Conservation (phyloP, 1,284 basidiomycete genomes). For the Hemileia vastatrix region DNA sequence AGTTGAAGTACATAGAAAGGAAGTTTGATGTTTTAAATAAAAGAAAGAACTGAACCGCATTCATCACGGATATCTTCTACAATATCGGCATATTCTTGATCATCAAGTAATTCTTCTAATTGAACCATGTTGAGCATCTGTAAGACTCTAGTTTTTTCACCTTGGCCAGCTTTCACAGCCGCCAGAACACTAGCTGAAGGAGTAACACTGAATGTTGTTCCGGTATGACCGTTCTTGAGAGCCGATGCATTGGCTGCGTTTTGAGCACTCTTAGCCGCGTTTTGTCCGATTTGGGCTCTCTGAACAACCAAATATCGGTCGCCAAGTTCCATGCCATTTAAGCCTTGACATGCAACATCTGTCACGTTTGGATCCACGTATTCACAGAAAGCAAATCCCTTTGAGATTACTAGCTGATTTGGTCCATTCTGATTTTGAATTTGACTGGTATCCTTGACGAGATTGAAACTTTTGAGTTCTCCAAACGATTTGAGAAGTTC, state of each 20-base stretch:
- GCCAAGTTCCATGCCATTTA: conserved; percentile 95
- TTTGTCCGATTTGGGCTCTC: conserved; percentile 79
- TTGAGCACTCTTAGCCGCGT: conserved; percentile 33
- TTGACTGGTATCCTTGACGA: conserved; percentile 66
- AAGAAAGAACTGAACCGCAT: conserved; percentile 47
- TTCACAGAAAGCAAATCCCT: conserved; percentile 99
- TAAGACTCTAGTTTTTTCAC: conserved; percentile 59
- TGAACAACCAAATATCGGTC: conserved; percentile 95
- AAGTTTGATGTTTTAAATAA: background rate
- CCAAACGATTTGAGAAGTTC: conserved; percentile 95
- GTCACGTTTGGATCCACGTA: conserved; percentile 82
- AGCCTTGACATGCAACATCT: conserved; percentile 87
- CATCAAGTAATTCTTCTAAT: conserved; percentile 78
- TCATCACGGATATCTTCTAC: conserved; percentile 92
- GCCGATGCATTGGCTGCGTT: conserved; percentile 20
- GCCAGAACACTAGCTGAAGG: conserved; percentile 29
- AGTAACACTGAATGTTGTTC: conserved; percentile 44
- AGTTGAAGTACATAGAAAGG: too few relatives aligned
- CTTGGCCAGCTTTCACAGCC: conserved; percentile 49
- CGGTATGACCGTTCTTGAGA: conserved; percentile 57
- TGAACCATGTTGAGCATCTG: conserved; percentile 99
- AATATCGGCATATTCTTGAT: conserved; percentile 86
- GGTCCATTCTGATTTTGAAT: too few relatives aligned
- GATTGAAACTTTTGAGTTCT: conserved; percentile 91
- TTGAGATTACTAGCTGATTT: too few relatives aligned